phyloP scores from a whole-genome alignment of 495 filamentous ascomycete genomes.

The Sordaria brevicollis region DNA sequence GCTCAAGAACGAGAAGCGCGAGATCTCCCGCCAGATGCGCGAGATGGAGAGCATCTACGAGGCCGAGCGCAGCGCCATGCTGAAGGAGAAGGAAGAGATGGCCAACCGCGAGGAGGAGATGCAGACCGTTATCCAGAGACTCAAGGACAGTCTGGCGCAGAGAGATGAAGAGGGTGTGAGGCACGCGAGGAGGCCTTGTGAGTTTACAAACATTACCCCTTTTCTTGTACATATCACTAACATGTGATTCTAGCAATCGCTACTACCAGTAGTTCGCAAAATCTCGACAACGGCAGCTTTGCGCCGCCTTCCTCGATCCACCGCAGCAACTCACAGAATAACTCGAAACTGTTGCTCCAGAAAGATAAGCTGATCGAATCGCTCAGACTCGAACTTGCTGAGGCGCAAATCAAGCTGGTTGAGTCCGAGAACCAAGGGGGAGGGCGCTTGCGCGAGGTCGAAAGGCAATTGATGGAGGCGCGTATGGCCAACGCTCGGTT shows the following conservation, averaged over 20 bases:
- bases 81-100: conserved; percentile 86
- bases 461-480: conserved; percentile 77
- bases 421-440: conserved; percentile 90
- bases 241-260: conserved; percentile 18
- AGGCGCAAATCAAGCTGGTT: conserved; percentile 89
- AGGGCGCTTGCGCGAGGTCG: conserved; percentile 72
- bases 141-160: conserved; percentile 79
- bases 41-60: conserved; percentile 89
- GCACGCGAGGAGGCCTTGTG: conserved; percentile 57
- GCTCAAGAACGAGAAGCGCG: conserved; percentile 69
- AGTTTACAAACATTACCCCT: conserved; percentile 17
- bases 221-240: not conserved
- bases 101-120: conserved; percentile 75
- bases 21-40: conserved; percentile 65
- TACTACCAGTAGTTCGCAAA: conserved; percentile 42
- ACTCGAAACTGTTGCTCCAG: conserved; percentile 77
- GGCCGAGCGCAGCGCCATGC: conserved; percentile 73
- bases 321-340: conserved; percentile 72
- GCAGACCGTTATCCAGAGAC: conserved; percentile 73
- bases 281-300: conserved; percentile 60
- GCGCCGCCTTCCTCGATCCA: conserved; percentile 77
- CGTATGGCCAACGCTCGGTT: conserved; percentile 89
- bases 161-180: conserved; percentile 56
- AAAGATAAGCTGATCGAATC: conserved; percentile 96
- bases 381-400: conserved; percentile 80